Percentiles rank a stretch among this genome's conserved stretches.
Evolutionary conservation across 306 rosid species (phyloP).

Genomic region (Corylus heterophylla): DNA sequence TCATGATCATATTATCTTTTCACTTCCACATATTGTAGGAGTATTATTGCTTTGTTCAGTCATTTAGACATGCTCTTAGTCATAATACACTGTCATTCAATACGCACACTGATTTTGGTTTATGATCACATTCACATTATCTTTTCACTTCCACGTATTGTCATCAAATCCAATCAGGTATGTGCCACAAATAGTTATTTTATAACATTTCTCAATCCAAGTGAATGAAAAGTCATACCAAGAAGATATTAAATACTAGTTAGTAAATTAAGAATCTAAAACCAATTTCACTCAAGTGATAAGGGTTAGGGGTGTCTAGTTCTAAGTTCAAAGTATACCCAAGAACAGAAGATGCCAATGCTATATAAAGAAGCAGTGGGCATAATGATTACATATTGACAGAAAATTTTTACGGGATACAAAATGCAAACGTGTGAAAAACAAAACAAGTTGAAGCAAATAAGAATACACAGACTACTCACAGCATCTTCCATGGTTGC

Average conservation of each 20-base stretch:
- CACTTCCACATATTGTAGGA: too few relatives aligned
- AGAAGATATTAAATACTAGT: slow-evolving; percentile 3
- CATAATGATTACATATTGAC: neutral
- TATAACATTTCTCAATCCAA: neutral
- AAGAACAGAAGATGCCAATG: neutral
- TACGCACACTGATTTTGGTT: too few relatives aligned
- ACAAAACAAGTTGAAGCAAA: neutral
- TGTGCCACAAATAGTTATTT: neutral
- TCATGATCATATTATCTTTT: too few relatives aligned
- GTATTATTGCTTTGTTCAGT: too few relatives aligned
- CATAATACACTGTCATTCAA: too few relatives aligned
- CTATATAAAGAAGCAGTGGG: neutral
- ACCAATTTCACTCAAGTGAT: neutral
- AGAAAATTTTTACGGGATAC: neutral
- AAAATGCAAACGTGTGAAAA: neutral
- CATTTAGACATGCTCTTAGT: too few relatives aligned
- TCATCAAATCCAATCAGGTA: too few relatives aligned
- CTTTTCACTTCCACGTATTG: too few relatives aligned
- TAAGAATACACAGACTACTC: slow-evolving; percentile 22
- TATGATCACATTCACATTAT: too few relatives aligned
- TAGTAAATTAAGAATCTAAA: too few relatives aligned
- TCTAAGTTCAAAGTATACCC: neutral
- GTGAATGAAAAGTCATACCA: too few relatives aligned
- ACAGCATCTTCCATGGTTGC: slow-evolving; percentile 98
- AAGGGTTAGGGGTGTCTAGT: neutral